Conservation (phyloP, 176 grass and related monocot genomes). For the Pharus latifolius region DNA sequence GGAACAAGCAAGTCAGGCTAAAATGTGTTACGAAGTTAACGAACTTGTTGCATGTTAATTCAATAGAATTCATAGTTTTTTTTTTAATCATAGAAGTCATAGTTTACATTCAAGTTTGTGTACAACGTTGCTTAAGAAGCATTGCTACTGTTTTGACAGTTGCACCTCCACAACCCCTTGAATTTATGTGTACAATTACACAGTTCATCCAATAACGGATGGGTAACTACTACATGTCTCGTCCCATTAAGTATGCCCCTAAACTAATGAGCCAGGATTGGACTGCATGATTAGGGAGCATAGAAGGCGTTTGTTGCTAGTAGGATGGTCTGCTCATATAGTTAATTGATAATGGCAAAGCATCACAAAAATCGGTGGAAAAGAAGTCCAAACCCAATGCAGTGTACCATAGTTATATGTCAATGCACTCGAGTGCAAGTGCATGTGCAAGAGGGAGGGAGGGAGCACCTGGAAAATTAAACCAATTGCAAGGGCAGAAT, state of each 20-base stretch:
- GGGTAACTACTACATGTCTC: neutral
- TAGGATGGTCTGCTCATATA: too few species aligned
- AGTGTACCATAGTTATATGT: too few species aligned
- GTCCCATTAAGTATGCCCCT: neutral
- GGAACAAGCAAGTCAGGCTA: conserved; percentile 11
- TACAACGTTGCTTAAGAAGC: neutral
- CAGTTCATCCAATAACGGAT: neutral
- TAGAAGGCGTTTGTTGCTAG: too few species aligned
- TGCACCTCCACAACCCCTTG: neutral
- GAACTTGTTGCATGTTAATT: neutral
- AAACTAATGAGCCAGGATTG: neutral
- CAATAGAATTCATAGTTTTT: too few species aligned
- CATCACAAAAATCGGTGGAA: too few species aligned
- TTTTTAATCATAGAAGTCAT: neutral
- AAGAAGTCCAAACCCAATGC: too few species aligned
- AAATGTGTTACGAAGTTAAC: neutral
- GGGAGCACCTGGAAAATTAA: conserved; percentile 70
- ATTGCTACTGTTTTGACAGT: neutral
- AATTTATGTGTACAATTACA: neutral
- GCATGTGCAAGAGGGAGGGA: neutral
- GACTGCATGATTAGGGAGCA: neutral
- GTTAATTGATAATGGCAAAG: too few species aligned
- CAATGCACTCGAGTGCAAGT: too few species aligned
- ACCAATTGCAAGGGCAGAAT: conserved; percentile 61
- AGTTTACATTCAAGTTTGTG: neutral